Conservation (phyloP, 2,329 filamentous ascomycete genomes). For the Epicoccum nigrum region DNA sequence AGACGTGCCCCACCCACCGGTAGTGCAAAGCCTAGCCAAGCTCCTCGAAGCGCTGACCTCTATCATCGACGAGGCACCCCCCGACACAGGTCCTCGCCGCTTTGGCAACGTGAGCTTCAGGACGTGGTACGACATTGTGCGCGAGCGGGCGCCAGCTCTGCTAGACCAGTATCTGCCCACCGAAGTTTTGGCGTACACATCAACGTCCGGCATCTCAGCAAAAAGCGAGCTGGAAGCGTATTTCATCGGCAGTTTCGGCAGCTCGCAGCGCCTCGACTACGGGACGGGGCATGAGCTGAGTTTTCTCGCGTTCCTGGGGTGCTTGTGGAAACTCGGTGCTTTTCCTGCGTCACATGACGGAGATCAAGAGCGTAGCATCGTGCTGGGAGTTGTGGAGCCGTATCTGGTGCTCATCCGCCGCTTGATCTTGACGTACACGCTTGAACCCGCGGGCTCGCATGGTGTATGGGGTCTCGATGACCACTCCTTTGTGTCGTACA, state of each 20-base stretch:
- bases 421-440: constrained; percentile 86
- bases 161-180: constrained; percentile 63
- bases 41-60: constrained; percentile 69
- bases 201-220: constrained; percentile 50
- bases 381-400: constrained; percentile 82
- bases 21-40: constrained; percentile 68
- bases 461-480: constrained; percentile 99
- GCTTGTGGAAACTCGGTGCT: constrained; percentile 86
- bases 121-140: constrained; percentile 76
- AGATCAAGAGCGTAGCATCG: constrained; percentile 76
- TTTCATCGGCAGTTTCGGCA: constrained; percentile 85
- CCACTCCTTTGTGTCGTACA: constrained; percentile 91
- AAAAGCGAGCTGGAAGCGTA: constrained; percentile 77
- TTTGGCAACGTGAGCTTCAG: constrained; percentile 94
- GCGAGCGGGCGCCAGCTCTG: constrained; percentile 63
- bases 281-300: constrained; percentile 95
- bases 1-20: constrained; percentile 57
- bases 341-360: constrained; percentile 67
- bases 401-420: constrained; percentile 81
- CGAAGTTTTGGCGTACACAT: constrained; percentile 51
- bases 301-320: constrained; percentile 88
- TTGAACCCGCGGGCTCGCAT: constrained; percentile 94
- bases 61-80: constrained; percentile 79
- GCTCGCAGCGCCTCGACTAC: constrained; percentile 87
- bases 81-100: constrained; percentile 81